Conservation (phyloP, 768 basidiomycete genomes). For the Rhodocollybia butyracea region DNA sequence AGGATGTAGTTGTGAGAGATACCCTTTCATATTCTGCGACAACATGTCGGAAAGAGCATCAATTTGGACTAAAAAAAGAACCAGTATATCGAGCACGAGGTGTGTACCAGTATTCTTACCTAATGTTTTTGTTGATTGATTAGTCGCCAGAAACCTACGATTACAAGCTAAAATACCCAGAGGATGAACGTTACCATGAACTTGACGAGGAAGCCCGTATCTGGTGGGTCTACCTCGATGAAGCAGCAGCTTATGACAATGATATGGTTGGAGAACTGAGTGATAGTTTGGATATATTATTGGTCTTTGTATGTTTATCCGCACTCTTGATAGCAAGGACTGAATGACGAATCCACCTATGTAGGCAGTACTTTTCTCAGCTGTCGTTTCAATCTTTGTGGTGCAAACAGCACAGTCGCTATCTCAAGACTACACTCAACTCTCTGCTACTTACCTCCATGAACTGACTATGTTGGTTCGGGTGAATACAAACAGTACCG, state of each 20-base stretch:
- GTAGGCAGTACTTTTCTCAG: constrained; percentile 40
- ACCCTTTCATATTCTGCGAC: too few relatives aligned
- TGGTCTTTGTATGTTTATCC: constrained; percentile 35
- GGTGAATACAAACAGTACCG: constrained; percentile 4
- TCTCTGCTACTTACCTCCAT: constrained; percentile 22
- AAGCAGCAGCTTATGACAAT: constrained; percentile 29
- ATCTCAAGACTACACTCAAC: constrained; percentile 20
- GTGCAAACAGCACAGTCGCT: constrained; percentile 33
- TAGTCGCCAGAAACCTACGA: background rate
- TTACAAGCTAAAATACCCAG: background rate
- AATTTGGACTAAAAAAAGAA: too few relatives aligned
- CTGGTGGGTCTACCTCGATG: constrained; percentile 34
- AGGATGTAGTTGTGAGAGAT: too few relatives aligned
- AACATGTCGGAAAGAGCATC: too few relatives aligned
- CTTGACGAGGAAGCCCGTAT: constrained; percentile 33
- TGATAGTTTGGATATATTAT: constrained; percentile 36
- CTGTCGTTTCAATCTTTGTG: constrained; percentile 35
- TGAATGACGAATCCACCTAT: constrained; percentile 20
- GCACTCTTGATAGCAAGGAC: too few relatives aligned
- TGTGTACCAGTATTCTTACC: background rate
- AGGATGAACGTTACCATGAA: constrained; percentile 1
- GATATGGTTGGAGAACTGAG: constrained; percentile 32
- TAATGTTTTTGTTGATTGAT: background rate
- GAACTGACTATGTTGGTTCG: constrained; percentile 30
- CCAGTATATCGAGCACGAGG: background rate